A percentile compares a stretch with the other conserved stretches of the same genome.
phyloP scores from a whole-genome alignment of 2,329 filamentous ascomycete species.

The Dichotomopilus funicola region DNA sequence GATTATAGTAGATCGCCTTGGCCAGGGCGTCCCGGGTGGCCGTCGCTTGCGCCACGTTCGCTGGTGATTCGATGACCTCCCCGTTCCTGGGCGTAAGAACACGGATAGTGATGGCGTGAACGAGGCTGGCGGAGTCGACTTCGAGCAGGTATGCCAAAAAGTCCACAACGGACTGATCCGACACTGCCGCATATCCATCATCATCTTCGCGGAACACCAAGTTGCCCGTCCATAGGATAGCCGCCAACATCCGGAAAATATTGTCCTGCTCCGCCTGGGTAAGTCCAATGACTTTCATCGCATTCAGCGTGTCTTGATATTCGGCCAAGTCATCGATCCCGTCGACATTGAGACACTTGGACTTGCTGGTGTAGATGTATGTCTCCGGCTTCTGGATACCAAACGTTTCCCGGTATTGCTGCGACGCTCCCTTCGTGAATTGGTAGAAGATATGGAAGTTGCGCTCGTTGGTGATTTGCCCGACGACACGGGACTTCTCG shows the following conservation, averaged over 20 bases:
- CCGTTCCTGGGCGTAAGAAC: conserved; percentile 66
- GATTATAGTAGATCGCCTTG: conserved; percentile 94
- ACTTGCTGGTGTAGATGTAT: conserved; percentile 88
- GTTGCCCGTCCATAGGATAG: conserved; percentile 91
- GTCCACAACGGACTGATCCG: conserved; percentile 85
- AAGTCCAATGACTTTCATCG: conserved; percentile 92
- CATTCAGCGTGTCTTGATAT: conserved; percentile 82
- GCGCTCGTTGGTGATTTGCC: conserved; percentile 89
- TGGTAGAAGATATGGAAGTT: conserved; percentile 99
- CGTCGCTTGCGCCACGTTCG: conserved; percentile 79
- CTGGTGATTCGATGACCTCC: conserved; percentile 64
- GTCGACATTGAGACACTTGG: conserved; percentile 89
- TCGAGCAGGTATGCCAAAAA: conserved; percentile 93
- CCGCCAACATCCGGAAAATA: conserved; percentile 91
- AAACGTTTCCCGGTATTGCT: conserved; percentile 77
- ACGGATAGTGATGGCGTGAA: conserved; percentile 83
- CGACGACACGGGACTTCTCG: conserved; percentile 90
- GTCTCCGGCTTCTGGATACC: conserved; percentile 88
- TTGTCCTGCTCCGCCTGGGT: conserved; percentile 85
- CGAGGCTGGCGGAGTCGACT: conserved; percentile 70
- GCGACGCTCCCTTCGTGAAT: conserved; percentile 90
- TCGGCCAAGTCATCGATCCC: conserved; percentile 90
- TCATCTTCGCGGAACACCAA: conserved; percentile 88
- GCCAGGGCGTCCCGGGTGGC: conserved; percentile 86
- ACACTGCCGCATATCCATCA: conserved; percentile 76